Evolutionary conservation across 495 filamentous ascomycete species (phyloP), one percentile per base, ranked within the genome.

Genomic region (Friedmanniomyces simplex): DNA sequence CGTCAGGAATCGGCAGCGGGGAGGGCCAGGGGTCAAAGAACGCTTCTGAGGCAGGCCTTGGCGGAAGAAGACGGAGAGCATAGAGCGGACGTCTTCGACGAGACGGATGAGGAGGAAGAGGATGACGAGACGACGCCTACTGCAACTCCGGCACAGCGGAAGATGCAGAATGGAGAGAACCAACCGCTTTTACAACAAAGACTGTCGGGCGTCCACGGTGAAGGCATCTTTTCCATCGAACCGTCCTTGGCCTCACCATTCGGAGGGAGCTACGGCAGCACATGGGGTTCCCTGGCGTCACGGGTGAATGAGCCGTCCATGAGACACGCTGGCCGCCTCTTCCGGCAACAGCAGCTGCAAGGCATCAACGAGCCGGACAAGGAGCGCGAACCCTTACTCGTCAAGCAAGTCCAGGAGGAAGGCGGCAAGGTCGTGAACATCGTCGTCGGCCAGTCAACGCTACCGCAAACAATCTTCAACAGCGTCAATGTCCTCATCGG

Each of bases 401-500:
- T 96, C 45, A 94, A 88, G 70, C 82, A 88, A 66, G 80, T 95
- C 7, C 84, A 94, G 68, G 77, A 79, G 56, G 87, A 93, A 65
- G 90, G 95, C 68, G 93, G 93, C 24, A 88, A 86, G 57, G 75
- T 89, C 18, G 81, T 94, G 26, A 77, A 86, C 65, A 77, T 91
- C 25, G 82, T 97, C 7, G 80, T 93, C 57, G 93, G 93, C 36
- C 89, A 91, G 74, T 94, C 88, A 11, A 98, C 93, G 1, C 73
- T 96, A 28, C 90, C 91, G 1, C 93, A 98, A 73, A 97, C 93
- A 0, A 77, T 96, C 58, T 95, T 98, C 73, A 98, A 98, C 68
- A 93, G 88, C 16, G 89, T 94, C 52, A 98, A 98, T 66, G 88
- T 95, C 36, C 72, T 98, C 41, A 91, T 98, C 59, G 93, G 93